These are phyloP conservation scores for Termitomyces sp. DNA, from an alignment of 768 basidiomycete species.

Conservation along the genomic window DNA sequence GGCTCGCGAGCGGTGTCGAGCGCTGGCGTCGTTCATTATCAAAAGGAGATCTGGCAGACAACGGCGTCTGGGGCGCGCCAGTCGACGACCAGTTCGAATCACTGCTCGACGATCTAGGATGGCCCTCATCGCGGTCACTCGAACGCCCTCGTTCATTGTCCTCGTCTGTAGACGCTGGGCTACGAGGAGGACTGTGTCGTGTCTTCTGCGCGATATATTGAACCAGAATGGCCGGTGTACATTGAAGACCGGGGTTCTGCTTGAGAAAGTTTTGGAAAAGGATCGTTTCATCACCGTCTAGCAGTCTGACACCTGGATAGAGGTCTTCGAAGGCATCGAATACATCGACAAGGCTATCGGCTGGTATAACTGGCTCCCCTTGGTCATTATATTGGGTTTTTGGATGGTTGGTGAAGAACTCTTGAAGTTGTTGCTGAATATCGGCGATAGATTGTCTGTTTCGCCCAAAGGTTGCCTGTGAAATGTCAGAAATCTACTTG, in stretches of 20 bases:
- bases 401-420: slow-evolving; percentile 64
- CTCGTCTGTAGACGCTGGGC: slow-evolving; percentile 29
- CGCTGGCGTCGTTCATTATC: slow-evolving; percentile 68
- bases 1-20: slow-evolving; percentile 52
- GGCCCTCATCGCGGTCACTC: slow-evolving; percentile 26
- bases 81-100: slow-evolving; percentile 49
- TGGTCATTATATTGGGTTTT: slow-evolving; percentile 51
- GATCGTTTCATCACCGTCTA: slow-evolving; percentile 57
- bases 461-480: slow-evolving; percentile 39
- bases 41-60: slow-evolving; percentile 55
- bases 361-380: slow-evolving; percentile 64
- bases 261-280: slow-evolving; percentile 54
- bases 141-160: slow-evolving; percentile 31
- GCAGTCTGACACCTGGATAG: slow-evolving; percentile 57
- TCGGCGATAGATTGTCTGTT: slow-evolving; percentile 66
- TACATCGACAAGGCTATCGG: slow-evolving; percentile 64
- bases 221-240: slow-evolving; percentile 63
- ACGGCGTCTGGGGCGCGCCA: slow-evolving; percentile 49
- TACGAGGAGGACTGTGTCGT: slow-evolving; percentile 36
- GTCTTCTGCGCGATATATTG: slow-evolving; percentile 61
- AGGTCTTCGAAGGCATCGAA: slow-evolving; percentile 57
- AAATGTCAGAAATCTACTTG: background rate
- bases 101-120: slow-evolving; percentile 49
- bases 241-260: slow-evolving; percentile 56
- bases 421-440: slow-evolving; percentile 63